A percentile compares a stretch with the other conserved stretches of the same genome.
Conservation (phyloP, 371 early-diverging fungal genomes). For the Apophysomyces ossiformis region DNA sequence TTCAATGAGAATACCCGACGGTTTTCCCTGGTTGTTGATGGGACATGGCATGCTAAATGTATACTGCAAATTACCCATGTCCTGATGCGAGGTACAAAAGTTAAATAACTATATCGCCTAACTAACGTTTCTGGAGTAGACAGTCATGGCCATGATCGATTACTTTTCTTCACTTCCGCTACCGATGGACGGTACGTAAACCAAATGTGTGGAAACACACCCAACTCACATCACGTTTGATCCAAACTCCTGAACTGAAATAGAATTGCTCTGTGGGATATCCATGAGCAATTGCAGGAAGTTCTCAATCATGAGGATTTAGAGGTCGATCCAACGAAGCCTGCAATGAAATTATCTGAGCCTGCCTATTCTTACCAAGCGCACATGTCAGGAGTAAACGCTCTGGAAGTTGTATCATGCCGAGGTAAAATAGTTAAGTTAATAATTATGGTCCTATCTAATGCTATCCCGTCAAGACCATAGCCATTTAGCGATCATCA, state of each 20-base stretch:
- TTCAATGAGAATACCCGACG: constrained; percentile 56
- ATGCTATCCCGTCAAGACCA: neutral
- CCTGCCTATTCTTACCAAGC: constrained; percentile 43
- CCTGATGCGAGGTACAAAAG: constrained; percentile 23
- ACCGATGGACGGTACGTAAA: constrained; percentile 53
- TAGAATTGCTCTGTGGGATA: constrained; percentile 61
- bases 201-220: neutral
- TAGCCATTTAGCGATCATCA: constrained; percentile 33
- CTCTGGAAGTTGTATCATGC: constrained; percentile 36
- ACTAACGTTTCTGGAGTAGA: constrained; percentile 10
- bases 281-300: constrained; percentile 35
- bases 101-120: neutral
- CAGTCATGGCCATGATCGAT: constrained; percentile 26
- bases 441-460: neutral
- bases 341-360: constrained; percentile 31
- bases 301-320: constrained; percentile 21
- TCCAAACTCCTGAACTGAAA: neutral
- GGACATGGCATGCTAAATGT: constrained; percentile 63
- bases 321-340: constrained; percentile 37
- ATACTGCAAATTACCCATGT: constrained; percentile 58
- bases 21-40: constrained; percentile 57
- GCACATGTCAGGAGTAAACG: constrained; percentile 64
- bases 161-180: constrained; percentile 60
- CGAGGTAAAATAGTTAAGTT: constrained; percentile 20
- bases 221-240: neutral